Base-by-base conservation (phyloP, 495 filamentous ascomycete species). In the Aspergillus olivimuriae region DNA sequence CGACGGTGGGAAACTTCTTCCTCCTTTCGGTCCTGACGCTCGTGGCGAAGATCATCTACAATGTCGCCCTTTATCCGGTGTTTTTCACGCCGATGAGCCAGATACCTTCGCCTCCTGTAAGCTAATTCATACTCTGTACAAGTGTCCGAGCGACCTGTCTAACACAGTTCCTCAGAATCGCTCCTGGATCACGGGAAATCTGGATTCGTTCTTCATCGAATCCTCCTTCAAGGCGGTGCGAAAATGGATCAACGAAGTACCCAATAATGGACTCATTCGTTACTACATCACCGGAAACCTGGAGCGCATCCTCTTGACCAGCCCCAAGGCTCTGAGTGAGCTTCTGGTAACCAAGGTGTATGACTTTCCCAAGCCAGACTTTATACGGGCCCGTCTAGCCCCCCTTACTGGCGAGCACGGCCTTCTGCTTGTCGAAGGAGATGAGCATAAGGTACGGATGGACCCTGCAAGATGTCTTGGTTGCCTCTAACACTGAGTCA, bases 371-470 rank as follows among this genome's bases (percentile, higher is more conserved):
- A 95, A 95, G 57, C 89, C 90, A 1, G 22, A 34, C 0, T 53
- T 72, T 3, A 39, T 90, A 17, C 69, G 77, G 3, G 52, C 58
- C 11, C 71, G 66, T 4, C 50, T 97, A 20, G 75, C 76, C 15
- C 75, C 75, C 4, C 58, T 94, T 4, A 61, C 91, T 5, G 91
- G 91, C 0, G 32, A 38, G 6, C 58, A 84, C 34, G 89, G 91
- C 0, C 50, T 97, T 0, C 65, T 95, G 9, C 69, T 95, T 4
- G 83, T 87, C 1, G 90, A 96, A 61, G 89, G 89, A 16, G 83
- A 89, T 10, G 86, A 87, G 46, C 89, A 95, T 56, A 88, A 82
- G 69, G 69, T 72, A 41, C 7, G 47, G n/a, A 32, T 42, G n/a
- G 39, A 14, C 11, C 21, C 2, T 31, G 21, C 11, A 32, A 10